A percentile compares a stretch with the other conserved stretches of the same genome.
phyloP scores from a whole-genome alignment of 306 rosid genomes.

The Urtica urens region DNA sequence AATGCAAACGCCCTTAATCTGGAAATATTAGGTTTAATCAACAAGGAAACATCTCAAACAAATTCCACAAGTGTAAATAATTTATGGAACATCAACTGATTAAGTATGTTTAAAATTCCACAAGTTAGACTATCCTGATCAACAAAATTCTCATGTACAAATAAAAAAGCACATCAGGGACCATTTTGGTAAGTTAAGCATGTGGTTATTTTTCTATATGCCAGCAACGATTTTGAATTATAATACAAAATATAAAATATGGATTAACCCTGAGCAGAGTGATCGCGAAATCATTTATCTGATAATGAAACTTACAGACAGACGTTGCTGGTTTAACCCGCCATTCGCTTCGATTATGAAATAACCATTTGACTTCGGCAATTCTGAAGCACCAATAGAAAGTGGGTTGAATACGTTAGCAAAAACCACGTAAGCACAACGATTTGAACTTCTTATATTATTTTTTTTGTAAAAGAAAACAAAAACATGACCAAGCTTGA shows the following conservation, averaged over 20 bases:
- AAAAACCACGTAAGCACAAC: not conserved
- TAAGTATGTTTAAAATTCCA: too few species aligned
- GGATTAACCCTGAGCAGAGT: too few species aligned
- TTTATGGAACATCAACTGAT: too few species aligned
- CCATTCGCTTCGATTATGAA: conserved; percentile 97
- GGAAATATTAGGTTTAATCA: not conserved
- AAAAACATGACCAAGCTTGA: not conserved
- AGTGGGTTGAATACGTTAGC: not conserved
- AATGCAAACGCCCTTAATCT: not conserved
- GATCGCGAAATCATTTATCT: not conserved
- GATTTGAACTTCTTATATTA: not conserved
- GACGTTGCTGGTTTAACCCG: conserved; percentile 89
- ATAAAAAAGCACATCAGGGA: not conserved
- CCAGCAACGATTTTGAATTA: too few species aligned
- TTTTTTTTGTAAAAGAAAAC: too few species aligned
- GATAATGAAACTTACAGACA: conserved; percentile 58
- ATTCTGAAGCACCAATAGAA: conserved; percentile 26
- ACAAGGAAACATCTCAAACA: too few species aligned
- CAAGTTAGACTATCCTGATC: not conserved
- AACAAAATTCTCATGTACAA: not conserved
- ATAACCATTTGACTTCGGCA: conserved; percentile 77
- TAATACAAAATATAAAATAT: too few species aligned
- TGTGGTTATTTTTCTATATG: too few species aligned
- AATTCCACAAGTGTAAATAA: too few species aligned
- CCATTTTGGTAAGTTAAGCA: too few species aligned